Evolutionary conservation across 2,329 filamentous ascomycete genomes (phyloP), one percentile per base, ranked within the genome.

Genomic region (Chrysoporthe puriensis): DNA sequence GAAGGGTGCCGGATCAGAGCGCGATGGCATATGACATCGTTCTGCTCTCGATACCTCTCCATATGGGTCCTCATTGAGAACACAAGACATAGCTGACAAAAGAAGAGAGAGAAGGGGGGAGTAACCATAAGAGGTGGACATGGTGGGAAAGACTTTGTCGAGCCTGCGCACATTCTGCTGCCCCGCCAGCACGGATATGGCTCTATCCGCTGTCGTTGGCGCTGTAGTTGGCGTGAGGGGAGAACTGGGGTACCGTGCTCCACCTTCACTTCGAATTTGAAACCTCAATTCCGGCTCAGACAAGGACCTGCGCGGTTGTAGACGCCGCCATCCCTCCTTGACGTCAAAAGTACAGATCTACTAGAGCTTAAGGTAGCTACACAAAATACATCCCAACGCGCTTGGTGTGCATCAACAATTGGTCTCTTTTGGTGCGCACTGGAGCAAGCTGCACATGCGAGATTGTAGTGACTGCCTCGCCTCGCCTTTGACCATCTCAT

Each of bases 201-300:
- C 50, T 54, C 14, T 26, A 54, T 54, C 50, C 50, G 50, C 16
- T 32, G 26, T 2, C 5, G 21, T 54, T 54, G 32, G 50, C 50
- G 50, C 8, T 21, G 11, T 52, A 21, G 11, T 52, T 40, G 26
- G 48, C 18, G n/a, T 8, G 26, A 52, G 48, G 26, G 14, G 32
- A 52, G 48, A 9, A 11, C 21, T 26, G 48, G n/a, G 48, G 48
- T 4, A 7, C 21, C 32, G 50, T 34, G 50, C 50, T 54, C 50
- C 50, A 54, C 50, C 44, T 7, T 40, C 5, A 9, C 21, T 54
- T 16, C 26, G n/a, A 34, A 18, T 57, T 36, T 16, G 54, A 57
- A 57, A 57, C 54, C n/a, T 40, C 16, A 21, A 26, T 54, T n/a
- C 34, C 54, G 52, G 32, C 52, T 57, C 21, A 57, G 52, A 57